Percentiles rank a stretch among this genome's conserved stretches.
Evolutionary conservation across 495 filamentous ascomycete species (phyloP).

Genomic region (Cetradonia linearis): DNA sequence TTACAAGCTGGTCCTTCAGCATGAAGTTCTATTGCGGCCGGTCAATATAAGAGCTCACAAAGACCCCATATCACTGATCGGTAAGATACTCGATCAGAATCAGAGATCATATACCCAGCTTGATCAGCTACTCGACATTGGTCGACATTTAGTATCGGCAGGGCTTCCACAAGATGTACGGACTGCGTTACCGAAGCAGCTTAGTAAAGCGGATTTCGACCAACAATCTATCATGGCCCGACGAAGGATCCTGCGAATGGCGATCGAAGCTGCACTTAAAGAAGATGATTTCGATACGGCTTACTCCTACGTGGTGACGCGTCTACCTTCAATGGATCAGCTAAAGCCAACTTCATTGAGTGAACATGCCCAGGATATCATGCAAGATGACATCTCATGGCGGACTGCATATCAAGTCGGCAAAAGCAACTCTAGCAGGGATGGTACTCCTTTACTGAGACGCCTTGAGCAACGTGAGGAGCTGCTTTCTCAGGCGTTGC

Average conservation of each 20-base stretch:
- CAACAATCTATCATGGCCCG: conserved; percentile 32
- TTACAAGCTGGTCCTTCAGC: conserved; percentile 80
- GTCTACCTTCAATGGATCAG: conserved; percentile 35
- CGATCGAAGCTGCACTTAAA: conserved; percentile 72
- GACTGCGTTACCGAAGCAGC: conserved; percentile 14
- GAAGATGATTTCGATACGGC: conserved; percentile 95
- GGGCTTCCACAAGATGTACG: conserved; percentile 40
- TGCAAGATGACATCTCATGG: conserved; percentile 76
- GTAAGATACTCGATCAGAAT: conserved; percentile 83
- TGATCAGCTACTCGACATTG: conserved; percentile 74
- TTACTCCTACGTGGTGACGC: conserved; percentile 82
- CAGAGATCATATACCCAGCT: conserved; percentile 73
- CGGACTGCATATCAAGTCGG: conserved; percentile 84
- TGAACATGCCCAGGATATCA: conserved; percentile 16
- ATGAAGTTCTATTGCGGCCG: conserved; percentile 84
- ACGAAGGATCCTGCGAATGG: conserved; percentile 72
- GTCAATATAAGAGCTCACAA: conserved; percentile 77
- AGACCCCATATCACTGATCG: conserved; percentile 75
- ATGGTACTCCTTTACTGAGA: conserved; percentile 41
- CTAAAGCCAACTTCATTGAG: conserved; percentile 19
- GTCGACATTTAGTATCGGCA: conserved; percentile 62
- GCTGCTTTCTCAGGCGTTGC: conserved; percentile 73
- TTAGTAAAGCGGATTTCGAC: conserved; percentile 8
- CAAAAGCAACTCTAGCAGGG: conserved; percentile 47
- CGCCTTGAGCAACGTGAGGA: conserved; percentile 80